Base-by-base conservation (phyloP, 192 early-diverging fungal species). In the Jimgerdemannia lactiflua region DNA sequence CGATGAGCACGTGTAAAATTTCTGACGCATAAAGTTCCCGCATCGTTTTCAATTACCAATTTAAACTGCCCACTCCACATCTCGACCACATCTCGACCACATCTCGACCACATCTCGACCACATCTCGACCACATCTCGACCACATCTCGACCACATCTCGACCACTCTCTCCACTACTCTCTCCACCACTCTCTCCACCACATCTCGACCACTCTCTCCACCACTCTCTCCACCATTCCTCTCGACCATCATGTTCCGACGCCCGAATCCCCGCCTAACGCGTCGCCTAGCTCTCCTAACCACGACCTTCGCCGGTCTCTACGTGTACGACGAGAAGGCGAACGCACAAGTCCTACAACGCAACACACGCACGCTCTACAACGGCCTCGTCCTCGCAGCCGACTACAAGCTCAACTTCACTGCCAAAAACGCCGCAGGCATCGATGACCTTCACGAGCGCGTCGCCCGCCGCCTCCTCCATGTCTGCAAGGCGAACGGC, bases 351-450 rank as follows among this genome's bases (percentile, higher is more conserved):
- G 71, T 85, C 9, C 75, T 89, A 4, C 76, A 80, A 73, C 70
- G 87, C 64, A 87, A 84, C 64, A 49, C 76, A 18, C 82, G 87
- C 20, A 86, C 84, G 3, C 77, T 82, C 18, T 87, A 82, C 76
- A 86, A 88, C 71, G 87, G 87, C 4, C 19, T 88, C 9, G 74
- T 79, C 14, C n/a, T 89, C 41, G 87, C 85, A 19, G 64, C 85
- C 43, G 92, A 93, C 78, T 96, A 95, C 87, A 95, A 96, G 79
- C 75, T 92, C 67, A 96, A 95, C 77, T 97, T 96, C 72, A 85
- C 81, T n/a, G 84, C 86, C 42, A 88, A 78, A 19, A 89, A 81
- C 76, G 86, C 86, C 64, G 88, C 84, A 67, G 70, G 69, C 4
- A 85, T 96, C 64, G 89, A 90, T 65, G 82, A 80, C 9, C 82